Evolutionary conservation across 1,139 yeast species (phyloP).

Genomic region (Sugiyamaella castrensis): DNA sequence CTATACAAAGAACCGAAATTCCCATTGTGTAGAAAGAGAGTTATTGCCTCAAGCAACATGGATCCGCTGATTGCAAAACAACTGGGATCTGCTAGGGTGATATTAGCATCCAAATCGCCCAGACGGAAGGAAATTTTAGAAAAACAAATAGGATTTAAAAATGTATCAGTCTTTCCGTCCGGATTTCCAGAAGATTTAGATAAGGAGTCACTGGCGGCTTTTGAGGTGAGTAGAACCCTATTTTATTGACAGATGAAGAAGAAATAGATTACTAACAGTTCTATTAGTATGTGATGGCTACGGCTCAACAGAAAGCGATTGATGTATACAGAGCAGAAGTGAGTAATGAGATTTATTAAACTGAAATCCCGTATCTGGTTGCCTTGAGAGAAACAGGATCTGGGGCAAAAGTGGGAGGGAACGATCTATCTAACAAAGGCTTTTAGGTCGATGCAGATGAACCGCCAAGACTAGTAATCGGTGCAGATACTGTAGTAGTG

Average conservation of each 20-base stretch:
- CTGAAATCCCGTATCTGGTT: background rate
- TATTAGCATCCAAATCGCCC: constrained; percentile 84
- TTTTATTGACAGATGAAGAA: too few species aligned
- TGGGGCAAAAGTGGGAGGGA: background rate
- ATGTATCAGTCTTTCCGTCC: constrained; percentile 51
- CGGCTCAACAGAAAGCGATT: constrained; percentile 63
- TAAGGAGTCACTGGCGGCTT: constrained; percentile 49
- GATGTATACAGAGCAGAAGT: constrained; percentile 52
- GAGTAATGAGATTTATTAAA: constrained; percentile 15
- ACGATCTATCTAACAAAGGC: background rate
- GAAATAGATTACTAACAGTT: constrained; percentile 23
- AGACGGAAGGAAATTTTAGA: constrained; percentile 65
- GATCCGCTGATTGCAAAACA: constrained; percentile 6
- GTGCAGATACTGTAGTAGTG: constrained; percentile 88
- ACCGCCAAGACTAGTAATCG: constrained; percentile 48
- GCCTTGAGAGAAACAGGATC: background rate
- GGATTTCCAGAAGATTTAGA: constrained; percentile 71
- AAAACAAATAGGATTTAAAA: constrained; percentile 56
- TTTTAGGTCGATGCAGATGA: constrained; percentile 34
- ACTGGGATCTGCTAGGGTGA: constrained; percentile 35
- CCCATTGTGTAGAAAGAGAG: too few species aligned
- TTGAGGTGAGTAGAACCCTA: constrained; percentile 39
- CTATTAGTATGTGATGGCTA: constrained; percentile 56
- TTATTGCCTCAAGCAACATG: background rate
- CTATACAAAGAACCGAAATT: too few species aligned